phyloP scores from a whole-genome alignment of 1,139 yeast genomes.

The Trichomonascaceae sp. region DNA sequence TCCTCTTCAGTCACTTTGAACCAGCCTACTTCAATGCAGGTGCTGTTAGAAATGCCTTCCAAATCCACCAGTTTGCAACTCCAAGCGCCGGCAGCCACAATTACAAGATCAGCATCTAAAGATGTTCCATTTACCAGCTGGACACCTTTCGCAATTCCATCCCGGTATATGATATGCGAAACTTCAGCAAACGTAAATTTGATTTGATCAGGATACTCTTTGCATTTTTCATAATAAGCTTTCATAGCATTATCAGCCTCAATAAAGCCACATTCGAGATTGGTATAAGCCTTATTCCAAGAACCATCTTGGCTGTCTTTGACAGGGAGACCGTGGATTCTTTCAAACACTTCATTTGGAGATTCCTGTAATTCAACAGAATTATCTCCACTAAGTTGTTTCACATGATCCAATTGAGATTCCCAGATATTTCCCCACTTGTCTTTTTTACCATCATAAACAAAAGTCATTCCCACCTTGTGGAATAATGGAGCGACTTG shows the following conservation, averaged over 20 bases:
- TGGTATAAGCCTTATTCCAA: constrained; percentile 10
- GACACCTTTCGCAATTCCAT: constrained; percentile 9
- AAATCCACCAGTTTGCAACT: constrained; percentile 10
- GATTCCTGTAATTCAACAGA: constrained; percentile 4
- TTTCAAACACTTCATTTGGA: constrained; percentile 8
- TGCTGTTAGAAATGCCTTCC: constrained; percentile 6
- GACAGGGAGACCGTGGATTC: constrained; percentile 6
- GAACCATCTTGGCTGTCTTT: not conserved
- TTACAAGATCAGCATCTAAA: constrained; percentile 3
- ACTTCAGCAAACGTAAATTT: constrained; percentile 11
- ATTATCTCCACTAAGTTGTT: not conserved
- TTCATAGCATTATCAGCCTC: constrained; percentile 11
- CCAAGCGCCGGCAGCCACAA: constrained; percentile 13
- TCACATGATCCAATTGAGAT: constrained; percentile 3
- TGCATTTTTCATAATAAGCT: constrained; percentile 10
- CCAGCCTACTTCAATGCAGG: constrained; percentile 13
- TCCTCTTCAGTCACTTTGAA: constrained; percentile 10
- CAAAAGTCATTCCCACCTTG: constrained; percentile 12
- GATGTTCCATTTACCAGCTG: constrained; percentile 2
- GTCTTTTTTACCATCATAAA: constrained; percentile 10
- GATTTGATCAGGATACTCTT: not conserved
- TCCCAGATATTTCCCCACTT: constrained; percentile 11
- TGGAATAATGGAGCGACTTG: constrained; percentile 7
- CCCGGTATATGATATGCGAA: constrained; percentile 2
- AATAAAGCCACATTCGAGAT: constrained; percentile 8